These are phyloP conservation scores for Phyllosticta capitalensis DNA, from an alignment of 2,329 filamentous ascomycete species.

Conservation along the genomic window DNA sequence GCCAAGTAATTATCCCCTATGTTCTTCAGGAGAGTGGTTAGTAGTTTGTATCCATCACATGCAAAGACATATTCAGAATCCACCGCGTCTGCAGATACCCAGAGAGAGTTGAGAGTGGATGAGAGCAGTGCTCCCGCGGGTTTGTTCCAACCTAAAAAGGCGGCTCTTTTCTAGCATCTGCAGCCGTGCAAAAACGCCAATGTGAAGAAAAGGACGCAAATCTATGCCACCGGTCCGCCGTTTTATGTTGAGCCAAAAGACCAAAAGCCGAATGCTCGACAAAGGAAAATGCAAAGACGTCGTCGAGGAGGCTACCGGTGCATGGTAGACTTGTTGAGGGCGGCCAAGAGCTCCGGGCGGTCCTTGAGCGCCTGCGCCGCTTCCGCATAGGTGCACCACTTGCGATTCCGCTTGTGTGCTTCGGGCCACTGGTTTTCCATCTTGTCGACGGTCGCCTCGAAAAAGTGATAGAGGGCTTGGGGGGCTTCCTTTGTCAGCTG, in stretches of 20 bases:
- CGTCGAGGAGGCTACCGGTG: conserved; percentile 22
- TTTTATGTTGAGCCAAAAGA: conserved; percentile 8
- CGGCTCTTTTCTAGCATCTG: conserved; percentile 11
- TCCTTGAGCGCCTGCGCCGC: conserved; percentile 68
- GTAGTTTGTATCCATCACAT: neutral
- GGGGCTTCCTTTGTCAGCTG: conserved; percentile 52
- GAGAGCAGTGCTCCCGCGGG: conserved; percentile 7
- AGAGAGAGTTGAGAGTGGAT: conserved; percentile 3
- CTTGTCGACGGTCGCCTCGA: conserved; percentile 76
- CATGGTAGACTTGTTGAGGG: conserved; percentile 67
- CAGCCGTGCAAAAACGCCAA: conserved; percentile 11
- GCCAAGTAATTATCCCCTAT: neutral
- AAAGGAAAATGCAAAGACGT: conserved; percentile 8
- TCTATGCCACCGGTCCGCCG: conserved; percentile 10
- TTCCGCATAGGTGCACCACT: conserved; percentile 80
- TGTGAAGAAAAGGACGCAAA: conserved; percentile 5
- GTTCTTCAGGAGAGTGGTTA: neutral
- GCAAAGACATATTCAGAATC: neutral
- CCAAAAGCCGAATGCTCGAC: conserved; percentile 9
- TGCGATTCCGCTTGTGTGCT: conserved; percentile 77
- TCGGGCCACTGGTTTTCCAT: conserved; percentile 90
- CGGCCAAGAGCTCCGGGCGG: conserved; percentile 81
- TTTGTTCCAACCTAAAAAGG: conserved; percentile 4
- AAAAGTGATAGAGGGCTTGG: conserved; percentile 72
- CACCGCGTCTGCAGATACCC: neutral